phyloP scores from a whole-genome alignment of 768 basidiomycete species.

The Dentipellis sp. region DNA sequence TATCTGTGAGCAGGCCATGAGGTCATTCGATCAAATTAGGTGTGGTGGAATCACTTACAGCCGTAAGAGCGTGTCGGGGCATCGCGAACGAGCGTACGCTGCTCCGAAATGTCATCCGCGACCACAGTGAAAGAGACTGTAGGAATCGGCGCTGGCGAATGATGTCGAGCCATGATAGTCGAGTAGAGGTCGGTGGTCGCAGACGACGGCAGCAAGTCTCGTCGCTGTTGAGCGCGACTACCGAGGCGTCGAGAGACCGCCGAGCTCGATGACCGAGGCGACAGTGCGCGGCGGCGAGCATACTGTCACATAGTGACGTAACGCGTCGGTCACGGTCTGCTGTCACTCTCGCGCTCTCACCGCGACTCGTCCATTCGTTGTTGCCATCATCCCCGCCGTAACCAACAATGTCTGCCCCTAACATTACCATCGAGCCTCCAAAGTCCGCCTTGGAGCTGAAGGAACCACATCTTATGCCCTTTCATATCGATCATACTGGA shows the following conservation, averaged over 20 bases:
- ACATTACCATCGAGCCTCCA: background rate
- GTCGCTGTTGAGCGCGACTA: background rate
- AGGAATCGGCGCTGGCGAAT: constrained; percentile 30
- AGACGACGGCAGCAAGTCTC: too few relatives aligned
- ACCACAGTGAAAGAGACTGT: constrained; percentile 62
- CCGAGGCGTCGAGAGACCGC: background rate
- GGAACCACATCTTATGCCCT: constrained; percentile 71
- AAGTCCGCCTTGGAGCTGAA: background rate
- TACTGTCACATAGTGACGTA: background rate
- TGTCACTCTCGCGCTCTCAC: background rate
- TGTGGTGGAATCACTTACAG: constrained; percentile 38
- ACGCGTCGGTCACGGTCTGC: background rate
- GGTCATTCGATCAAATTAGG: background rate
- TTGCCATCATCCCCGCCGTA: background rate
- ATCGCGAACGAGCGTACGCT: constrained; percentile 57
- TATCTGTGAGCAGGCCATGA: constrained; percentile 28
- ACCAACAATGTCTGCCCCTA: background rate
- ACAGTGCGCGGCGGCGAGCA: background rate
- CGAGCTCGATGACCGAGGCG: background rate
- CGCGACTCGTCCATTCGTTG: background rate
- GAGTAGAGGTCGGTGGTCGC: too few relatives aligned
- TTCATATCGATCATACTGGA: constrained; percentile 64
- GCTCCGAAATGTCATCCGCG: constrained; percentile 50
- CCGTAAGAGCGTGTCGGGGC: constrained; percentile 59
- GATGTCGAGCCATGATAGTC: background rate